Evolutionary conservation across 1,139 yeast genomes (phyloP), one percentile per base, ranked within the genome.

Genomic region (Debaryomyces coudertii): DNA sequence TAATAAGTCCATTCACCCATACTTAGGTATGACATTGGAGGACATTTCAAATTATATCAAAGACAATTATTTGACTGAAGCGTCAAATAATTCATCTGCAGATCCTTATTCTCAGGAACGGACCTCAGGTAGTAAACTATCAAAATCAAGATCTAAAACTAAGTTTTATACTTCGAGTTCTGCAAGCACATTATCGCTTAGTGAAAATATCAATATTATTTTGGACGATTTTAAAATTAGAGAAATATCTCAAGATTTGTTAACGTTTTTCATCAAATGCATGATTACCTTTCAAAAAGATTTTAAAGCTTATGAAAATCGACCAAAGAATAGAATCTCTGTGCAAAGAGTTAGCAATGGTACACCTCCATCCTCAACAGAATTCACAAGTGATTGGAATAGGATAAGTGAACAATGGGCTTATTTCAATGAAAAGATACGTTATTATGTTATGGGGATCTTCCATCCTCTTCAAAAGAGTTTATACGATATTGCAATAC

Each of bases 171-270:
- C 22, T 11, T 12, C 41, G 11, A 33, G 33, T 8, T 41, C 47
- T 12, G 8, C 42, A 16, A 49, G 50, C 37, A 34, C 46, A 2
- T 23, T 47, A 7, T 44, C 51, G 2, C 23, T 47, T 14, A 45
- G 36, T 20, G 53, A 48, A 7, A 44, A 30, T 8, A 15, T 12
- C n/a, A 44, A 35, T 9, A 67, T 62, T 23, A 58, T 58, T 31
- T 47, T 59, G 5, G 68, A 66, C 46, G 74, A 69, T 33, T 57
- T 65, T 18, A 59, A 58, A 43, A 46, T 62, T 1, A 50, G 74
- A 43, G 76, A 72, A 47, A 53, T 69, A 3, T 56, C 62, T 0
- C 68, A 62, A 41, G 72, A 69, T 43, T 49, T 72, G 11, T 51
- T 55, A 14, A 51, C 61, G 1, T 66, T 62, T 44, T 71, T 69